Evolutionary conservation across 208 protist genomes (phyloP).

Genomic region (Trypanosoma vivax): DNA sequence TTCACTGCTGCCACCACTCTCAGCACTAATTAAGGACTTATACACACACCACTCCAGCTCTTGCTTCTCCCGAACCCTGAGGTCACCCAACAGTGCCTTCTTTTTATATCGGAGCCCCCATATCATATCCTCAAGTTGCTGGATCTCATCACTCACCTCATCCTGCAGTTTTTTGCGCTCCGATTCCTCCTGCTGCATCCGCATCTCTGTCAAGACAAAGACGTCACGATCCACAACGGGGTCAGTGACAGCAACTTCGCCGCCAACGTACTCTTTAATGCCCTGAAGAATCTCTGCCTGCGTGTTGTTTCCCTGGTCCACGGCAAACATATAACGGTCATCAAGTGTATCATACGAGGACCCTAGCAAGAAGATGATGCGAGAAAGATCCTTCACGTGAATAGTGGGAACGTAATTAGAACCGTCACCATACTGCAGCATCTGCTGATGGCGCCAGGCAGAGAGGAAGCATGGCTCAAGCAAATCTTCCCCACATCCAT

Average conservation of each 20-base stretch:
- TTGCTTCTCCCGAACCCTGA: neutral
- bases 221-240: constrained; percentile 6
- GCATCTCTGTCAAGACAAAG: neutral
- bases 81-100: neutral
- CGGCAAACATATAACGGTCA: constrained; percentile 87
- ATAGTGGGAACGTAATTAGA: constrained; percentile 89
- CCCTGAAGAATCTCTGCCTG: constrained; percentile 65
- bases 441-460: constrained; percentile 64
- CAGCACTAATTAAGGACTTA: neutral
- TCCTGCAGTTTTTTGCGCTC: neutral
- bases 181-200: neutral
- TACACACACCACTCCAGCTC: neutral
- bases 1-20: neutral
- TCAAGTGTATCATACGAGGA: constrained; percentile 65
- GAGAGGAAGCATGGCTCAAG: constrained; percentile 50
- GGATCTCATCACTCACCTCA: neutral
- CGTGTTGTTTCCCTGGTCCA: constrained; percentile 85
- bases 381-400: constrained; percentile 87
- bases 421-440: constrained; percentile 76
- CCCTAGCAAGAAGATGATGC: constrained; percentile 63
- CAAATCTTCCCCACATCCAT: constrained; percentile 78
- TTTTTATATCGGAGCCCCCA: neutral
- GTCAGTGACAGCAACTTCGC: constrained; percentile 21
- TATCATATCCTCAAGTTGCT: neutral
- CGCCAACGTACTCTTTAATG: constrained; percentile 59